Conservation (phyloP, 441 rosid genomes). For the Gossypium gossypioides region DNA sequence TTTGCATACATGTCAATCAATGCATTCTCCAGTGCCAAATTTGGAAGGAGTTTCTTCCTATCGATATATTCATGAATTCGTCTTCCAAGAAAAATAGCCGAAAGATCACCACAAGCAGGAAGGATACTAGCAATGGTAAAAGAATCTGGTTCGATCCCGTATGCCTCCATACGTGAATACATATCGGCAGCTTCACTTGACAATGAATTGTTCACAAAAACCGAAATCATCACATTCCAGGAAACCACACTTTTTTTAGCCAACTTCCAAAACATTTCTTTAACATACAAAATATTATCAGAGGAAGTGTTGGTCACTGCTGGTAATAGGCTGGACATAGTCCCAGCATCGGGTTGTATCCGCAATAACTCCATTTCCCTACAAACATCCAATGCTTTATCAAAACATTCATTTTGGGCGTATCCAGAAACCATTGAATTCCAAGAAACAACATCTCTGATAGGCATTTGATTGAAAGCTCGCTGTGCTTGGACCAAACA, state of each 20-base stretch:
- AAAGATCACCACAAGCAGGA: constrained; percentile 55
- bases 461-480: constrained; percentile 43
- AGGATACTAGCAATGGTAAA: constrained; percentile 44
- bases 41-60: constrained; percentile 36
- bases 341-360: constrained; percentile 38
- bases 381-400: constrained; percentile 43
- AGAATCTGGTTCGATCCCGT: constrained; percentile 40
- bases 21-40: constrained; percentile 43
- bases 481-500: constrained; percentile 34
- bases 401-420: constrained; percentile 42
- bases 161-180: constrained; percentile 31
- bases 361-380: constrained; percentile 35
- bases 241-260: constrained; percentile 35
- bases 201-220: constrained; percentile 36
- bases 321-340: constrained; percentile 53
- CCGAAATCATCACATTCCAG: constrained; percentile 54
- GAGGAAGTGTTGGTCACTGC: constrained; percentile 37
- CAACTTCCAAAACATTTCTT: constrained; percentile 36
- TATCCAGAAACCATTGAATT: constrained; percentile 51
- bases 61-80: constrained; percentile 35
- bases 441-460: constrained; percentile 54
- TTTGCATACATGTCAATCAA: constrained; percentile 50
- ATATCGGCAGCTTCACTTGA: constrained; percentile 42
- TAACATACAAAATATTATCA: constrained; percentile 34
- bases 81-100: constrained; percentile 39